Evolutionary conservation across 2,329 filamentous ascomycete genomes (phyloP).

Genomic region (Sordariomycetes sp.): DNA sequence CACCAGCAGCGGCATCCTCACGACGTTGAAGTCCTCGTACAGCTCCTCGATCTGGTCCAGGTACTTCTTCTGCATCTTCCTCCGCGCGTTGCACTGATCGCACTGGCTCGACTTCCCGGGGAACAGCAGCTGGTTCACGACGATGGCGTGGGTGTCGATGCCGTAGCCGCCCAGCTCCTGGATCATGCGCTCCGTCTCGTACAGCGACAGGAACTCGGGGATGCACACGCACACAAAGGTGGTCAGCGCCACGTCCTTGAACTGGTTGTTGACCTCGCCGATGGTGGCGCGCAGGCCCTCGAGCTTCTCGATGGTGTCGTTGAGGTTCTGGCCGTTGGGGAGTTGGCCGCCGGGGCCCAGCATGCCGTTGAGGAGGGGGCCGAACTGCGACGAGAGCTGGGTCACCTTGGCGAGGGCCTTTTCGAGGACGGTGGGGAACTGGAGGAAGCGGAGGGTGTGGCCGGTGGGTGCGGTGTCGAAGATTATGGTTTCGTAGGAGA

Average conservation of each 20-base stretch:
- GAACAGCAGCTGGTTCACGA: constrained; percentile 96
- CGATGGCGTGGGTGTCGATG: constrained; percentile 95
- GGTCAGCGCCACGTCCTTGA: constrained; percentile 91
- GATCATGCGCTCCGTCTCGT: constrained; percentile 99
- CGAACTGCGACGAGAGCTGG: constrained; percentile 87
- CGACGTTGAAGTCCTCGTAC: constrained; percentile 93
- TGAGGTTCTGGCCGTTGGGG: constrained; percentile 85
- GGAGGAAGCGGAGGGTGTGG: constrained; percentile 95
- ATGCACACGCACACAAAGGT: constrained; percentile 99
- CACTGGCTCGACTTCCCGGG: constrained; percentile 76
- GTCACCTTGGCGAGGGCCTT: constrained; percentile 97
- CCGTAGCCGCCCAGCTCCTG: constrained; percentile 88
- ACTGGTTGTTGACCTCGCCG: constrained; percentile 90
- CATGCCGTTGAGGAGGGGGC: constrained; percentile 88
- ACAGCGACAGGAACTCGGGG: constrained; percentile 89
- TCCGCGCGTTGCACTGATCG: constrained; percentile 87
- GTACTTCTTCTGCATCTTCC: constrained; percentile 99
- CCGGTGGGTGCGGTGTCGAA: constrained; percentile 98
- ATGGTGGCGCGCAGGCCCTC: constrained; percentile 90
- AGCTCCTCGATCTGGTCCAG: constrained; percentile 96
- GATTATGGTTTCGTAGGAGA: constrained; percentile 97
- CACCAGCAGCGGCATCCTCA: constrained; percentile 92
- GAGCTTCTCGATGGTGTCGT: constrained; percentile 89
- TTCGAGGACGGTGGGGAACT: constrained; percentile 95
- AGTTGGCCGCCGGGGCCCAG: constrained; percentile 66